Percentiles rank a stretch among this genome's conserved stretches.
Evolutionary conservation across 108 stramenopile species (phyloP).

Genomic region (Nitzschia sp.): DNA sequence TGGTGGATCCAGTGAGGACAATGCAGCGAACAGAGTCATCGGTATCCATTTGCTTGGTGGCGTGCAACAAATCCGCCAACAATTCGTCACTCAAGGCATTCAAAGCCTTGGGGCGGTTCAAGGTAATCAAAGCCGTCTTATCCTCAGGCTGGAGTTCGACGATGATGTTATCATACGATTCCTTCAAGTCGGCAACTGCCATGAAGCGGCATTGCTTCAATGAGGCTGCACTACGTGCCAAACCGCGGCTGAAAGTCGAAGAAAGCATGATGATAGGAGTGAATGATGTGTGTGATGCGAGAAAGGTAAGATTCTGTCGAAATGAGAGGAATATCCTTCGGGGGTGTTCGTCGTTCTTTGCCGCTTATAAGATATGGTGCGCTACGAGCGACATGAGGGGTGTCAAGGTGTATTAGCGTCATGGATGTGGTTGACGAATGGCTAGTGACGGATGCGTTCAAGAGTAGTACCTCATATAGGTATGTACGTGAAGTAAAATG

Average conservation of each 20-base stretch:
- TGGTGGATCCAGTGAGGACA: constrained; percentile 90
- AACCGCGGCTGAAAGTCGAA: background rate
- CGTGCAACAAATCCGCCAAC: constrained; percentile 85
- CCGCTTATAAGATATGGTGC: too few relatives aligned
- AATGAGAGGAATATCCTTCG: background rate
- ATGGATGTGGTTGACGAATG: too few relatives aligned
- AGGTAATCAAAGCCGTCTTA: constrained; percentile 83
- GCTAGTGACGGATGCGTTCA: too few relatives aligned
- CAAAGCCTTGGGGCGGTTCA: constrained; percentile 96
- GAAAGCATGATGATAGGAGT: background rate
- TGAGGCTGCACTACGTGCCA: background rate
- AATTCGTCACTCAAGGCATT: constrained; percentile 94
- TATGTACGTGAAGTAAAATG: too few relatives aligned
- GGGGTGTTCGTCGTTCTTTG: too few relatives aligned
- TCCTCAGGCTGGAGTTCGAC: constrained; percentile 43
- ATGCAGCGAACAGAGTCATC: constrained; percentile 85
- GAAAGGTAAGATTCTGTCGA: background rate
- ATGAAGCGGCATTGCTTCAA: background rate
- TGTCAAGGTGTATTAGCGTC: too few relatives aligned
- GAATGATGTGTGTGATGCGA: background rate
- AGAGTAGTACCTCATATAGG: too few relatives aligned
- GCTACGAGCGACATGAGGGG: too few relatives aligned
- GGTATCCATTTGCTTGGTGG: constrained; percentile 65
- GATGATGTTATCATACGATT: constrained; percentile 49
- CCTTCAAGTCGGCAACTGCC: constrained; percentile 14